phyloP scores from a whole-genome alignment of 2,329 filamentous ascomycete genomes.

The Blastomyces parvus region DNA sequence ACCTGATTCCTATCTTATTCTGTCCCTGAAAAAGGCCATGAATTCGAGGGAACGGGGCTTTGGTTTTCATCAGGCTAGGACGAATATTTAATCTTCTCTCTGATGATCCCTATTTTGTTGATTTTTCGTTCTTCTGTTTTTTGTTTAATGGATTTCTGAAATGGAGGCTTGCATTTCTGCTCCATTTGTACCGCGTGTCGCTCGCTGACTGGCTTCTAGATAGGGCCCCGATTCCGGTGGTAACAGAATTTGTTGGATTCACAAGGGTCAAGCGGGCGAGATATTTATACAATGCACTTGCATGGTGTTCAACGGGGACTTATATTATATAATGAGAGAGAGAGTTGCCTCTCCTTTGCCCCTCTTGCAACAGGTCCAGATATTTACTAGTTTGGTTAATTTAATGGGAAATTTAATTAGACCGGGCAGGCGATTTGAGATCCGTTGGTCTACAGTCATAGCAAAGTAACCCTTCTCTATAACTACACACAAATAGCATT shows the following conservation, averaged over 20 bases:
- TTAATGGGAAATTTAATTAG: neutral
- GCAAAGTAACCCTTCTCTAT: too few relatives aligned
- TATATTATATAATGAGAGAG: neutral
- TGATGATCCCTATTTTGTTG: constrained; percentile 5
- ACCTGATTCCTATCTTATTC: neutral
- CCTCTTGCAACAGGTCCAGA: neutral
- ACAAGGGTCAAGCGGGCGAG: neutral
- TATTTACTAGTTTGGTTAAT: neutral
- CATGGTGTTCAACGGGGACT: neutral
- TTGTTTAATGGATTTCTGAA: neutral
- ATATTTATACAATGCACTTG: neutral
- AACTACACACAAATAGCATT: neutral
- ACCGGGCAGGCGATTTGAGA: too few relatives aligned
- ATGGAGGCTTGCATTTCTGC: neutral
- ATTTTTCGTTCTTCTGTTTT: neutral
- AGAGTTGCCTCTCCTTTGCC: neutral
- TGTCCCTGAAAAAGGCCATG: neutral
- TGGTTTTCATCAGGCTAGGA: constrained; percentile 6
- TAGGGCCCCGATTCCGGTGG: too few relatives aligned
- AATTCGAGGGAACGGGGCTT: neutral
- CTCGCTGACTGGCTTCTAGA: too few relatives aligned
- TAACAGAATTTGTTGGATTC: neutral
- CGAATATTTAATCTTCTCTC: constrained; percentile 17
- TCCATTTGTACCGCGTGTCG: too few relatives aligned
- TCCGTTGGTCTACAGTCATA: too few relatives aligned